phyloP scores from a whole-genome alignment of 306 rosid genomes.

The Corylus avellana region DNA sequence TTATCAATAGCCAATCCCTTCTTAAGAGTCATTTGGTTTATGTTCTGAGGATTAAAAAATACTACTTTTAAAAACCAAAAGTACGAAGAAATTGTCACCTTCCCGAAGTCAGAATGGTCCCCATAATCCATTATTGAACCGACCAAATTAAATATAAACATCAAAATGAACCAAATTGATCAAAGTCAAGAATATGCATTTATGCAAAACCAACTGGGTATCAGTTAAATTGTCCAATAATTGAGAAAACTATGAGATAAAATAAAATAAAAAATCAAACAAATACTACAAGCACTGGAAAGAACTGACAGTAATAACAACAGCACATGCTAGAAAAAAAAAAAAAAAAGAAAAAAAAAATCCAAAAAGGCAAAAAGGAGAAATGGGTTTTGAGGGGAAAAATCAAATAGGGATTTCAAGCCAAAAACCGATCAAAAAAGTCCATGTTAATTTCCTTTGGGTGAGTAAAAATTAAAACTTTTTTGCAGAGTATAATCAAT shows the following conservation, averaged over 20 bases:
- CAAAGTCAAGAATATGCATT: constrained; percentile 14
- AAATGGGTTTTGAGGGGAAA: not conserved
- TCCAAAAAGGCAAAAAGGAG: not conserved
- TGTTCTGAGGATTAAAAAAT: constrained; percentile 1
- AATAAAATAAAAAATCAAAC: not conserved
- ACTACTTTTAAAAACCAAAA: not conserved
- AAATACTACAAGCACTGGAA: not conserved
- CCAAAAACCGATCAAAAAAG: not conserved
- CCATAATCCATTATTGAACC: constrained; percentile 22
- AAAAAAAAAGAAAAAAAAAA: not conserved
- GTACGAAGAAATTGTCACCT: constrained; percentile 5
- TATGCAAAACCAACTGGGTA: constrained; percentile 21
- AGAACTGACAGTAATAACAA: not conserved
- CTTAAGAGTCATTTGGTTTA: constrained; percentile 42
- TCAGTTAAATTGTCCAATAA: not conserved
- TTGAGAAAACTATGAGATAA: not conserved
- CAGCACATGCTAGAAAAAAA: not conserved
- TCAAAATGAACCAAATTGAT: constrained; percentile 24
- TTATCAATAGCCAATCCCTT: constrained; percentile 31
- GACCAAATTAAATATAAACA: constrained; percentile 24
- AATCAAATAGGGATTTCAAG: not conserved
- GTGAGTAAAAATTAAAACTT: not conserved
- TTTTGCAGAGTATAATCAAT: constrained; percentile 15
- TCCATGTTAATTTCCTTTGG: not conserved
- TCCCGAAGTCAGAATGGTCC: constrained; percentile 18